Conservation (phyloP, 2,329 filamentous ascomycete species). For the Chrysosphaeria jannelii region DNA sequence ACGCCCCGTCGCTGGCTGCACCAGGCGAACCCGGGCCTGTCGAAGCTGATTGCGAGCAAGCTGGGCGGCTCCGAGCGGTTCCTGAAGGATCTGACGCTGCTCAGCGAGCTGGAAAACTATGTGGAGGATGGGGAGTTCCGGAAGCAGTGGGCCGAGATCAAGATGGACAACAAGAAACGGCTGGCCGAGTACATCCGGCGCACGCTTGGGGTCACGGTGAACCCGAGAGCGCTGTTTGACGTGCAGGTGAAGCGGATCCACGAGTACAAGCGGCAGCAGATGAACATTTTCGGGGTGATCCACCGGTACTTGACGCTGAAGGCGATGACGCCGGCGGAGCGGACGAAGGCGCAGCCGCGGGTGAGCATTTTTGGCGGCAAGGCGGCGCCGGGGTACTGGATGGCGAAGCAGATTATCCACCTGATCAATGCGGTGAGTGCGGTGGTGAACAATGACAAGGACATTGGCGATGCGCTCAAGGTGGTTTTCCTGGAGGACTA, state of each 20-base stretch:
- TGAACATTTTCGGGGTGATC: slow-evolving; percentile 97
- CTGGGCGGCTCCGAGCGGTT: slow-evolving; percentile 45
- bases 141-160: slow-evolving; percentile 88
- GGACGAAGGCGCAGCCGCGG: slow-evolving; percentile 60
- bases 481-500: slow-evolving; percentile 95
- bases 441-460: slow-evolving; percentile 74
- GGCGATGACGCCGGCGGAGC: slow-evolving; percentile 50
- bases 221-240: slow-evolving; percentile 72
- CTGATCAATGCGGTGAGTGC: slow-evolving; percentile 74
- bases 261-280: slow-evolving; percentile 95
- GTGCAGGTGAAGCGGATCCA: slow-evolving; percentile 98
- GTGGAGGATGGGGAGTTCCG: slow-evolving; percentile 72
- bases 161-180: slow-evolving; percentile 80
- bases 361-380: slow-evolving; percentile 96
- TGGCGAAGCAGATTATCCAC: slow-evolving; percentile 98
- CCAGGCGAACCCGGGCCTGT: slow-evolving; percentile 82
- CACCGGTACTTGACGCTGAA: slow-evolving; percentile 81
- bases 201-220: slow-evolving; percentile 51
- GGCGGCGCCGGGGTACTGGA: slow-evolving; percentile 96
- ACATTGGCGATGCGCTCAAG: slow-evolving; percentile 83
- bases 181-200: slow-evolving; percentile 77
- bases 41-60: slow-evolving; percentile 76
- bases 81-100: slow-evolving; percentile 63
- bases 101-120: slow-evolving; percentile 63
- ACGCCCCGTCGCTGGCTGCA: slow-evolving; percentile 90